Percentiles rank a stretch among this genome's conserved stretches.
These are phyloP conservation scores for Dissophora ornata DNA, from an alignment of 192 early-diverging fungal species.

Conservation along the genomic window DNA sequence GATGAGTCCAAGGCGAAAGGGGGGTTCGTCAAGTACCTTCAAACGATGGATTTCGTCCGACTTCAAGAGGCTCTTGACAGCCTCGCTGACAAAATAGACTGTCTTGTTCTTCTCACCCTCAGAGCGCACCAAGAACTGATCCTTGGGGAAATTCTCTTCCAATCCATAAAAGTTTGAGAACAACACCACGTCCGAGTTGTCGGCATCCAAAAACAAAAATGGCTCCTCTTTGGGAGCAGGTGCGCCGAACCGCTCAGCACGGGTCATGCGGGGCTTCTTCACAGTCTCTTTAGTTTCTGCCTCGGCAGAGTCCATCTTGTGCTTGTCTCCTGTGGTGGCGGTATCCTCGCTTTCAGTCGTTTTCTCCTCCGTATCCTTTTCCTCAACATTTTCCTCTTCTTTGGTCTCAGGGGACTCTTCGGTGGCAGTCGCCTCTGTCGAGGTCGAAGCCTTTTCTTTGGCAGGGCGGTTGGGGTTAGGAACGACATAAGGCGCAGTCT, in stretches of 20 bases:
- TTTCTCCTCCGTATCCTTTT: constrained; percentile 15
- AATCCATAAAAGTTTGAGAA: constrained; percentile 86
- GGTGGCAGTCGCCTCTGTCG: constrained; percentile 33
- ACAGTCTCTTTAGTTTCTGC: constrained; percentile 9
- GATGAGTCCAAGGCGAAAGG: too few species aligned
- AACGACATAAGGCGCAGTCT: constrained; percentile 71
- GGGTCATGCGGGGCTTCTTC: constrained; percentile 47
- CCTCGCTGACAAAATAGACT: constrained; percentile 87
- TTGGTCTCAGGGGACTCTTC: constrained; percentile 6
- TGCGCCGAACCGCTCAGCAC: constrained; percentile 37
- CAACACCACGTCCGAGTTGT: constrained; percentile 67
- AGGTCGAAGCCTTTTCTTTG: constrained; percentile 57
- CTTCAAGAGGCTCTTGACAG: constrained; percentile 79
- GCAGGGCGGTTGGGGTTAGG: constrained; percentile 62
- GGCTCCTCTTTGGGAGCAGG: constrained; percentile 78
- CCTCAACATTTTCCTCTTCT: constrained; percentile 12
- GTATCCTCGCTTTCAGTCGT: constrained; percentile 18
- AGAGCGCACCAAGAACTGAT: constrained; percentile 91
- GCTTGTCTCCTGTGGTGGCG: constrained; percentile 40
- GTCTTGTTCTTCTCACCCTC: constrained; percentile 73
- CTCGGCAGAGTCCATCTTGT: constrained; percentile 21
- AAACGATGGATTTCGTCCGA: constrained; percentile 70
- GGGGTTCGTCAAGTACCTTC: constrained; percentile 56
- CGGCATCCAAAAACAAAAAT: constrained; percentile 82
- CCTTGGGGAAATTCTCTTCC: constrained; percentile 74